A percentile compares a stretch with the other conserved stretches of the same genome.
Conservation (phyloP, 495 filamentous ascomycete genomes). For the Physcia stellaris region DNA sequence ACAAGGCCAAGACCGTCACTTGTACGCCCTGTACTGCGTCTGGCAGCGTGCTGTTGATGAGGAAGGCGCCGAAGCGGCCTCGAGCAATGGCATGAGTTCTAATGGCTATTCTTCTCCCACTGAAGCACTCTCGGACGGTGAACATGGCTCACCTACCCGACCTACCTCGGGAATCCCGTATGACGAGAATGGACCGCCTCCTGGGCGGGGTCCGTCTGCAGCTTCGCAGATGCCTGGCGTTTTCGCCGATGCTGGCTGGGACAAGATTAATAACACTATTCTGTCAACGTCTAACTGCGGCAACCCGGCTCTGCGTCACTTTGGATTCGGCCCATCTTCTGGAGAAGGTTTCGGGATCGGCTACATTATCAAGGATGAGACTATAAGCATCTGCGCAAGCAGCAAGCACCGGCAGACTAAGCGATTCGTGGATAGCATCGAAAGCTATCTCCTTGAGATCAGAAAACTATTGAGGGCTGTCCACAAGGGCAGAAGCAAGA, state of each 20-base stretch:
- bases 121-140: conserved; percentile 33
- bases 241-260: conserved; percentile 85
- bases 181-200: conserved; percentile 10
- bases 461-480: conserved; percentile 63
- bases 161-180: conserved; percentile 2
- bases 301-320: conserved; percentile 90
- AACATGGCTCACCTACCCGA: conserved; percentile 27
- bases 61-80: conserved; percentile 42
- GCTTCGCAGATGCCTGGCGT: conserved; percentile 61
- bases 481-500: conserved; percentile 36
- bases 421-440: conserved; percentile 77
- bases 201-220: conserved; percentile 18
- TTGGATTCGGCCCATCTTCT: conserved; percentile 90
- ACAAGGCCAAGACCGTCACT: conserved; percentile 81
- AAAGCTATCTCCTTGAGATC: conserved; percentile 81
- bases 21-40: conserved; percentile 88
- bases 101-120: conserved; percentile 40
- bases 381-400: conserved; percentile 79
- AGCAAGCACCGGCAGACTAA: conserved; percentile 88
- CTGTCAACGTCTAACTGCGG: conserved; percentile 97
- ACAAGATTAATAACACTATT: conserved; percentile 88
- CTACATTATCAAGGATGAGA: conserved; percentile 97
- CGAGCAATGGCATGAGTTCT: conserved; percentile 44
- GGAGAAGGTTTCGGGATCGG: conserved; percentile 95
- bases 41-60: conserved; percentile 84